Conservation (phyloP, 2,329 filamentous ascomycete species). For the Gnomoniopsis smithogilvyi region DNA sequence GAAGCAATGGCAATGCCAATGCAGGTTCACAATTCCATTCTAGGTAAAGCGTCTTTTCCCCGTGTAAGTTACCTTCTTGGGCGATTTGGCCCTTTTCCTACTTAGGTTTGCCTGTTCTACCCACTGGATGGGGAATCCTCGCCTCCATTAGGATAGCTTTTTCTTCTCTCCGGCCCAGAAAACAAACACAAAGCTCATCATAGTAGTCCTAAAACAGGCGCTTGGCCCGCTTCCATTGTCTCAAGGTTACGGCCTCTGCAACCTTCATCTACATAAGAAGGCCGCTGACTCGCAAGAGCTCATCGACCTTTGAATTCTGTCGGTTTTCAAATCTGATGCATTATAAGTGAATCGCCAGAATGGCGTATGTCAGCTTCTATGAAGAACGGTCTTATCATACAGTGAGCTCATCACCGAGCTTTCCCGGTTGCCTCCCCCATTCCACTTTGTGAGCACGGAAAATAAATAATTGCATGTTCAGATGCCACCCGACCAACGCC, state of each 20-base stretch:
- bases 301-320: background rate
- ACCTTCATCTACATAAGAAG: background rate
- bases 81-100: background rate
- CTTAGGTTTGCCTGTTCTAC: background rate
- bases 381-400: background rate
- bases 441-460: background rate
- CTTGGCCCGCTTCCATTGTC: background rate
- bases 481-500: slow-evolving; percentile 3
- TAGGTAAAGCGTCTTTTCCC: slow-evolving; percentile 15
- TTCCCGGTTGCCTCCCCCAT: background rate
- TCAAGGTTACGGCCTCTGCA: background rate
- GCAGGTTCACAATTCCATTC: slow-evolving; percentile 2
- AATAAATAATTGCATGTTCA: background rate
- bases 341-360: background rate
- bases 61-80: slow-evolving; percentile 19
- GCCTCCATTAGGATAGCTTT: background rate
- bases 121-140: background rate
- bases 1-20: background rate
- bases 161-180: background rate
- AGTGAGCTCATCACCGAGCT: background rate
- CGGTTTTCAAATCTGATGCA: background rate
- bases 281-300: background rate
- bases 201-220: background rate
- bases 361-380: slow-evolving; percentile 1
- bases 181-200: background rate